Conservation (phyloP, 768 basidiomycete genomes). For the Terana coerulea region DNA sequence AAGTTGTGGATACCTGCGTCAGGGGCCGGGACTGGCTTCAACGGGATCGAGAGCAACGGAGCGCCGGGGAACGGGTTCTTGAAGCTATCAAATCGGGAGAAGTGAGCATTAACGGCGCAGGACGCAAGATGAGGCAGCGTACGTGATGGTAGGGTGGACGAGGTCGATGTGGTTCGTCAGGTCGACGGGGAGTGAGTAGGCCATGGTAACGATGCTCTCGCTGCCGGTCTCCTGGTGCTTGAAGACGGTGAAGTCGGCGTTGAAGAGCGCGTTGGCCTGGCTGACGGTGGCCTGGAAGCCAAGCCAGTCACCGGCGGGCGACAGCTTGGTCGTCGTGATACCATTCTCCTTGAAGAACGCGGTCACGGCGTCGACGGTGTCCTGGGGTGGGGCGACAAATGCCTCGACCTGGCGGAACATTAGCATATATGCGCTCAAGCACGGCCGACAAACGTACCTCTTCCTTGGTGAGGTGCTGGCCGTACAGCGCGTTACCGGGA, state of each 20-base stretch:
- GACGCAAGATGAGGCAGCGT: too few species aligned
- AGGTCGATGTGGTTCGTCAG: constrained; percentile 28
- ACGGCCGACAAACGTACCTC: constrained; percentile 26
- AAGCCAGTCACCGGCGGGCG: constrained; percentile 35
- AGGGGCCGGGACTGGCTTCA: too few species aligned
- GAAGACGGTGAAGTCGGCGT: constrained; percentile 33
- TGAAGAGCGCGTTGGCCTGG: constrained; percentile 33
- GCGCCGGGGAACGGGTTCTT: constrained; percentile 13
- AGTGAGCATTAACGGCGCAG: not conserved
- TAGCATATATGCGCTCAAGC: not conserved
- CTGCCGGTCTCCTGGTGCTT: constrained; percentile 26
- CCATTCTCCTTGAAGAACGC: constrained; percentile 26
- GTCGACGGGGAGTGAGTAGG: constrained; percentile 32
- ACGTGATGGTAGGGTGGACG: constrained; percentile 30
- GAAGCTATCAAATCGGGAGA: constrained; percentile 39
- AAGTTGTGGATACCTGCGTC: constrained; percentile 18
- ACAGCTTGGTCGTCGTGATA: constrained; percentile 19
- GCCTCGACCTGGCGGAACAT: constrained; percentile 20
- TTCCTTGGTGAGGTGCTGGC: constrained; percentile 35
- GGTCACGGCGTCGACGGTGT: constrained; percentile 24
- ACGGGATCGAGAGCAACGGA: constrained; percentile 24
- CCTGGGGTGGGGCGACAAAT: constrained; percentile 24
- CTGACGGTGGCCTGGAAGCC: constrained; percentile 28
- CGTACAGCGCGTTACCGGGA: constrained; percentile 32
- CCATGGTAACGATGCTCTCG: constrained; percentile 31